These are phyloP conservation scores for Stellera chamaejasme DNA, from an alignment of 345 rosid genomes.

Conservation along the genomic window DNA sequence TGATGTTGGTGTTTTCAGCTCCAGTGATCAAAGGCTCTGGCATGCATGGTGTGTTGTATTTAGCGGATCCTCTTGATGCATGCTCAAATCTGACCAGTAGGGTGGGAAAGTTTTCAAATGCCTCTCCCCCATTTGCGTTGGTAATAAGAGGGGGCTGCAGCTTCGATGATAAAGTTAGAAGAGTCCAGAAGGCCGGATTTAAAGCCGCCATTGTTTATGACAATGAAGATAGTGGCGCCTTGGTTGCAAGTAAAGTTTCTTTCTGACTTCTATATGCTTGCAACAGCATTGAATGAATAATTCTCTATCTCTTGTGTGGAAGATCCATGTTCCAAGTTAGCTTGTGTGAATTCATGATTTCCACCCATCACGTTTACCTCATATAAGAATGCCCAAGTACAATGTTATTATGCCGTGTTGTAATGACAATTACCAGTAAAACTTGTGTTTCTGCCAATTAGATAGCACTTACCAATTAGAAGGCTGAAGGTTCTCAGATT, in stretches of 20 bases:
- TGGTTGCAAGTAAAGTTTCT: conserved; percentile 68
- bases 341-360: too few species aligned
- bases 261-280: background rate
- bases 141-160: conserved; percentile 80
- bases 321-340: too few species aligned
- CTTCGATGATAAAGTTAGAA: conserved; percentile 87
- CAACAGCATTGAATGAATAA: too few species aligned
- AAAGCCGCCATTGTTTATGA: conserved; percentile 70
- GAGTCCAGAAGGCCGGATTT: conserved; percentile 78
- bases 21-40: conserved; percentile 55
- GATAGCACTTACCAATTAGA: too few species aligned
- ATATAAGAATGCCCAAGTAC: too few species aligned
- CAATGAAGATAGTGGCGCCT: conserved; percentile 45
- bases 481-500: too few species aligned
- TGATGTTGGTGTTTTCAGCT: conserved; percentile 44
- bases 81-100: conserved; percentile 52
- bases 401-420: too few species aligned
- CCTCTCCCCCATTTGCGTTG: conserved; percentile 49
- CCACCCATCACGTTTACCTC: too few species aligned
- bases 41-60: conserved; percentile 49
- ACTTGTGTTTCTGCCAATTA: too few species aligned
- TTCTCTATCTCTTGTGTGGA: too few species aligned
- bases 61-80: conserved; percentile 72
- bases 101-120: conserved; percentile 28
- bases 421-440: too few species aligned